A percentile compares a stretch with the other conserved stretches of the same genome.
These are phyloP conservation scores for Globisporangium cylindrosporum DNA, from an alignment of 352 stramenopile genomes.

Conservation along the genomic window DNA sequence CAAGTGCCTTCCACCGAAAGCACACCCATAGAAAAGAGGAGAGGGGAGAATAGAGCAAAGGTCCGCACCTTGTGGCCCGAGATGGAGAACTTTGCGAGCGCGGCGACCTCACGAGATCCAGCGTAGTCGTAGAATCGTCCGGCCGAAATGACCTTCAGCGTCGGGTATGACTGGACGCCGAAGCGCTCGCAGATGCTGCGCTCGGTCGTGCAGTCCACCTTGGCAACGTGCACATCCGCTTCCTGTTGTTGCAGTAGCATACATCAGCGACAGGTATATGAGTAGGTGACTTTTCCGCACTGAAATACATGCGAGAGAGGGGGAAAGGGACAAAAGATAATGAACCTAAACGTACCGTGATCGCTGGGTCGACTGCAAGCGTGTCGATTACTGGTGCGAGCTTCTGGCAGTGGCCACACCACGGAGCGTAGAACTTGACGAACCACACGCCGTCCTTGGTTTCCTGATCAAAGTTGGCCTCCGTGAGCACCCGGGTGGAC, in stretches of 20 bases:
- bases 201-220: slow-evolving; percentile 80
- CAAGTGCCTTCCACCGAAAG: background rate
- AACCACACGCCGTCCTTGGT: slow-evolving; percentile 62
- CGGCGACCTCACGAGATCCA: slow-evolving; percentile 47
- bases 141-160: slow-evolving; percentile 66
- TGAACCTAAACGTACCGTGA: slow-evolving; percentile 24
- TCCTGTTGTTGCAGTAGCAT: slow-evolving; percentile 17
- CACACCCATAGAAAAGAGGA: no score
- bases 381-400: slow-evolving; percentile 63
- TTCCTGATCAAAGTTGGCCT: slow-evolving; percentile 57
- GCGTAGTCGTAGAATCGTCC: slow-evolving; percentile 74
- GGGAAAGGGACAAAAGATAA: background rate
- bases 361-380: slow-evolving; percentile 36
- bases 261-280: background rate
- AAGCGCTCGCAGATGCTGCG: slow-evolving; percentile 77
- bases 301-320: background rate
- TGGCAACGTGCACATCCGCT: slow-evolving; percentile 47
- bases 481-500: slow-evolving; percentile 32
- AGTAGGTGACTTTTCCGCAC: background rate
- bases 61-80: slow-evolving; percentile 62
- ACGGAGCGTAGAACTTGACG: slow-evolving; percentile 85
- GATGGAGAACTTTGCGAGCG: slow-evolving; percentile 52
- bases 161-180: slow-evolving; percentile 77
- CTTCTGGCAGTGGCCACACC: slow-evolving; percentile 85
- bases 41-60: background rate